Percentiles rank a stretch among this genome's conserved stretches.
Evolutionary conservation across 2,329 filamentous ascomycete genomes (phyloP).

Genomic region (Epicoccum nigrum): DNA sequence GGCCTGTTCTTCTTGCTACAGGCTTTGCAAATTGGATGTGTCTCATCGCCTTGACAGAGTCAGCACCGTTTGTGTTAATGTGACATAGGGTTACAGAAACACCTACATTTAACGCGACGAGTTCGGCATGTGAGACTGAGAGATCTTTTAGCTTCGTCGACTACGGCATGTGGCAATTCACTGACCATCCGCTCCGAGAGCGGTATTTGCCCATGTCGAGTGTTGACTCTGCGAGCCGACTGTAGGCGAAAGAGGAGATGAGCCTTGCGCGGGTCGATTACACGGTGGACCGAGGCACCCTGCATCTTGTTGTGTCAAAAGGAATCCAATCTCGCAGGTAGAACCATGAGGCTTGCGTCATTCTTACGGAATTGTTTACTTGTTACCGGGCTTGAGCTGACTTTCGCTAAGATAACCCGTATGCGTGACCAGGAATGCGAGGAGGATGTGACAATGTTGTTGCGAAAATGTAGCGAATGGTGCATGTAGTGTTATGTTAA

Average conservation of each 20-base stretch:
- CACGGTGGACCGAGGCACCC: not conserved
- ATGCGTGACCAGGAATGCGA: not conserved
- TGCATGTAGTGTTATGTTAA: no score
- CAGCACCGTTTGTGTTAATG: not conserved
- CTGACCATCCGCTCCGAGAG: conserved; percentile 42
- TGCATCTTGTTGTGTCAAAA: conserved; percentile 5
- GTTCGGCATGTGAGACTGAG: conserved; percentile 38
- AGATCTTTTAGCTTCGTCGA: conserved; percentile 6
- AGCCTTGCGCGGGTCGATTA: not conserved
- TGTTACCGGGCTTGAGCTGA: not conserved
- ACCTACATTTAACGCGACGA: conserved; percentile 42
- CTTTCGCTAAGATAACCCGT: not conserved
- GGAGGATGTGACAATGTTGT: not conserved
- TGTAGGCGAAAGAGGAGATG: conserved; percentile 20
- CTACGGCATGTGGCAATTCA: not conserved
- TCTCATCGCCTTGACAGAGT: conserved; percentile 35
- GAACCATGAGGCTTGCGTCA: conserved; percentile 5
- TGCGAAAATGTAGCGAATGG: not conserved
- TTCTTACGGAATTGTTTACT: not conserved
- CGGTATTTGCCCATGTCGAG: conserved; percentile 38
- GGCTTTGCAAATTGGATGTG: conserved; percentile 36
- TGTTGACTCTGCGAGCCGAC: not conserved
- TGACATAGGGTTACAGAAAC: not conserved
- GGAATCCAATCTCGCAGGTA: not conserved
- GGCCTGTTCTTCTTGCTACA: conserved; percentile 41